A percentile compares a stretch with the other conserved stretches of the same genome.
These are phyloP conservation scores for Trametes elegans DNA, from an alignment of 768 basidiomycete species.

Conservation along the genomic window DNA sequence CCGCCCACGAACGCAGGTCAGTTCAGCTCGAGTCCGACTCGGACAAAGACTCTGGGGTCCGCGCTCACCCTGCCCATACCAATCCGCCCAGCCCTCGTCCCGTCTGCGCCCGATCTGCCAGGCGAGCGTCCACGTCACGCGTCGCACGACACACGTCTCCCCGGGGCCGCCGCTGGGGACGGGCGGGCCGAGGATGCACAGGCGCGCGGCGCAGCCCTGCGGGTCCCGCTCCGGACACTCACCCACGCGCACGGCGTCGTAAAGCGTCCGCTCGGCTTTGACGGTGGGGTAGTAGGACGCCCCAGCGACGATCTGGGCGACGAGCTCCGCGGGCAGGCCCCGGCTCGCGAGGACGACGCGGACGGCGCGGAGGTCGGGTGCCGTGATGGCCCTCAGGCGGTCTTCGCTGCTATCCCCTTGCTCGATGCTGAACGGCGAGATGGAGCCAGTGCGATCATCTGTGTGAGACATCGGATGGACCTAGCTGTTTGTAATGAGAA, in stretches of 20 bases:
- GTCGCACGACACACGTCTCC: background rate
- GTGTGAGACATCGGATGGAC: too few species aligned
- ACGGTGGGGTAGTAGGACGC: slow-evolving; percentile 6
- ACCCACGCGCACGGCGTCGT: background rate
- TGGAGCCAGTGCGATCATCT: too few species aligned
- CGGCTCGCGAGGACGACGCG: slow-evolving; percentile 1
- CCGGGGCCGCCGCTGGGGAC: background rate
- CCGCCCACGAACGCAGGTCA: too few species aligned
- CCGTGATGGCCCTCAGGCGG: too few species aligned
- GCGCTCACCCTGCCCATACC: too few species aligned
- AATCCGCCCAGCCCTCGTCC: slow-evolving; percentile 15
- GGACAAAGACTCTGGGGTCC: too few species aligned
- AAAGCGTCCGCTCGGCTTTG: background rate
- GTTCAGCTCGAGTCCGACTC: too few species aligned
- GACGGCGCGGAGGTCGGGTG: background rate
- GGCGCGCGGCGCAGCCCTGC: slow-evolving; percentile 2
- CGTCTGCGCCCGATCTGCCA: too few species aligned
- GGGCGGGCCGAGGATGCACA: background rate
- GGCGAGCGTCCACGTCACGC: slow-evolving; percentile 1
- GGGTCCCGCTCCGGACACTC: background rate
- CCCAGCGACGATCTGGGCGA: slow-evolving; percentile 1
- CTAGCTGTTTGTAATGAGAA: too few species aligned
- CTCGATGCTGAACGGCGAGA: too few species aligned
- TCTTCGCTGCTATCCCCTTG: too few species aligned
- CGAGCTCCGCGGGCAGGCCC: slow-evolving; percentile 11